These are phyloP conservation scores for Phialophora expanda DNA, from an alignment of 2,329 filamentous ascomycete genomes.

Conservation along the genomic window DNA sequence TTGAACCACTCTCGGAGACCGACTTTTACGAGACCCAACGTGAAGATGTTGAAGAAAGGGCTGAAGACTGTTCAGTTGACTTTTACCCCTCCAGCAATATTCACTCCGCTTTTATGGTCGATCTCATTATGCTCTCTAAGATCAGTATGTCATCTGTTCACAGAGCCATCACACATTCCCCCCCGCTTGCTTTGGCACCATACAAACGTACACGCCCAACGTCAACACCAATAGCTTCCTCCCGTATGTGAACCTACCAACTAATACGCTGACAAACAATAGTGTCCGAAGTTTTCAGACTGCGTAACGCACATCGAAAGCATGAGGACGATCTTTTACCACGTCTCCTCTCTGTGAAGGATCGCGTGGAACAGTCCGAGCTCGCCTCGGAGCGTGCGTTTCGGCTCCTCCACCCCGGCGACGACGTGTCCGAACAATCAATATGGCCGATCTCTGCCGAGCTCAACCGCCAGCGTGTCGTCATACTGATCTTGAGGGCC, in stretches of 20 bases:
- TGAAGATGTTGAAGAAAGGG: neutral
- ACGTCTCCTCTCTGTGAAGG: neutral
- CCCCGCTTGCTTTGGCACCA: neutral
- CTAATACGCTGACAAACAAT: neutral
- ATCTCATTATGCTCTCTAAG: neutral
- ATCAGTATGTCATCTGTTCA: neutral
- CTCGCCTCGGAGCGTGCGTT: neutral
- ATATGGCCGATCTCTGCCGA: constrained; percentile 3
- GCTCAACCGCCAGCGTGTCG: neutral
- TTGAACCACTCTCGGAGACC: neutral
- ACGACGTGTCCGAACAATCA: neutral
- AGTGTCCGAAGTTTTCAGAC: neutral
- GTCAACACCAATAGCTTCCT: neutral
- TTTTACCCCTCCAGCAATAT: neutral
- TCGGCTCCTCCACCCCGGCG: neutral
- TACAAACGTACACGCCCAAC: neutral
- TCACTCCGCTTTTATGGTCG: neutral
- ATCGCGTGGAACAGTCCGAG: neutral
- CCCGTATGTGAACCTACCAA: neutral
- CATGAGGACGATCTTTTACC: neutral
- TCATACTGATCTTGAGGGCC: neutral
- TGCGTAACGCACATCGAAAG: neutral
- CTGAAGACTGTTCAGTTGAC: neutral
- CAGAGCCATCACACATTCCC: neutral
- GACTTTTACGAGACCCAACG: neutral